phyloP scores from a whole-genome alignment of 2,329 filamentous ascomycete species.

The Teratosphaeria viscida region DNA sequence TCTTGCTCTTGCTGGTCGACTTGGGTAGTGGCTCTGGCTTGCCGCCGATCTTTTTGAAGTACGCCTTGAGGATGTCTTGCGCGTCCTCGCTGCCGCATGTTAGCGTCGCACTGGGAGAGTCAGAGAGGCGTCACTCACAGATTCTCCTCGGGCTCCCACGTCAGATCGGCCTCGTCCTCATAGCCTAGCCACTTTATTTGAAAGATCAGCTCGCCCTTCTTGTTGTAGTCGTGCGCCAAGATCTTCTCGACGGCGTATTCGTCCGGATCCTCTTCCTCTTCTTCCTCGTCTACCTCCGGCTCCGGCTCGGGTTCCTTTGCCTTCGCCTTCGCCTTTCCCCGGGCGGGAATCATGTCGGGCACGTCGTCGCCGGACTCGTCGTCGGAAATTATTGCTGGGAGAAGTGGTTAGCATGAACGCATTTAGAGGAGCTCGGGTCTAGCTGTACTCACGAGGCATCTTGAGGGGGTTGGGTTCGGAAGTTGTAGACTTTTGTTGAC shows the following conservation, averaged over 20 bases:
- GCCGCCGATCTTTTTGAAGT: constrained; percentile 54
- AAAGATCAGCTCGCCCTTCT: constrained; percentile 48
- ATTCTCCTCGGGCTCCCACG: constrained; percentile 72
- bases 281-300: constrained; percentile 27
- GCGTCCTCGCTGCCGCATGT: constrained; percentile 25
- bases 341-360: constrained; percentile 9
- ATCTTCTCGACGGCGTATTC: constrained; percentile 71
- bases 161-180: constrained; percentile 57
- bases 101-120: neutral
- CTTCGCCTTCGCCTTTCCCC: constrained; percentile 11
- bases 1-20: constrained; percentile 17
- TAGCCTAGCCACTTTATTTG: constrained; percentile 77
- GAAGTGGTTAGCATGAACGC: neutral
- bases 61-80: constrained; percentile 50
- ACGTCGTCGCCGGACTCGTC: constrained; percentile 25
- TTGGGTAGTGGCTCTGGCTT: constrained; percentile 30
- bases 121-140: constrained; percentile 33
- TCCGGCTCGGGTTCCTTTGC: constrained; percentile 20
- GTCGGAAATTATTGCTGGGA: constrained; percentile 17
- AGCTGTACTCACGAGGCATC: constrained; percentile 20
- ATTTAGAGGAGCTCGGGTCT: neutral
- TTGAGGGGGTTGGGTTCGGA: neutral
- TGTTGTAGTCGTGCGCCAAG: constrained; percentile 51
- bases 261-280: constrained; percentile 36
- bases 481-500: neutral